phyloP scores from a whole-genome alignment of 345 rosid species.

The Acer saccharum region DNA sequence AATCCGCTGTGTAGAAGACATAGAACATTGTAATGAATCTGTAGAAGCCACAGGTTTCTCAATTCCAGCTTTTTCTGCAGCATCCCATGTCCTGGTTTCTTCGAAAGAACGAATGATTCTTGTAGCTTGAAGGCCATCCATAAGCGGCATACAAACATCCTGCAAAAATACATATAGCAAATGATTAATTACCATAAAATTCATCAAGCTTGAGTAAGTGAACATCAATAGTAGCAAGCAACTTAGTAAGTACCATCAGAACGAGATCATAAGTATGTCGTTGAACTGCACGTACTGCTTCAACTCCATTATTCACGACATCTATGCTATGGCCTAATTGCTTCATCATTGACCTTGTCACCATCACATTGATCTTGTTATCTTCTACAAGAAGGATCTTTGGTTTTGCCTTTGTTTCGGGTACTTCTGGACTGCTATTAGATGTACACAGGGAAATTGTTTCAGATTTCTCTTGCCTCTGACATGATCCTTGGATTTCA shows the following conservation, averaged over 20 bases:
- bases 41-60: constrained; percentile 35
- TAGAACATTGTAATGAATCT: constrained; percentile 20
- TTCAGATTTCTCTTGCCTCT: constrained; percentile 38
- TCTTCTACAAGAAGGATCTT: constrained; percentile 97
- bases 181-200: constrained; percentile 17
- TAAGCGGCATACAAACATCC: constrained; percentile 97
- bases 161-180: constrained; percentile 27
- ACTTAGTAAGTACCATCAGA: constrained; percentile 61
- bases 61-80: constrained; percentile 70
- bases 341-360: constrained; percentile 83
- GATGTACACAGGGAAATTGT: constrained; percentile 28
- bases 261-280: constrained; percentile 61
- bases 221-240: background rate
- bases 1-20: constrained; percentile 36
- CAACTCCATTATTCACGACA: constrained; percentile 78
- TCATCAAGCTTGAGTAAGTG: background rate
- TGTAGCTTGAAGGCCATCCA: constrained; percentile 95
- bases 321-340: constrained; percentile 76
- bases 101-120: constrained; percentile 86
- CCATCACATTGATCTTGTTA: constrained; percentile 89
- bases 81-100: constrained; percentile 84
- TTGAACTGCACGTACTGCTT: constrained; percentile 76
- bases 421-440: constrained; percentile 26
- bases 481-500: constrained; percentile 36
- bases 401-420: constrained; percentile 46